Conservation (phyloP, 192 early-diverging fungal genomes). For the Phycomyces blakesleeanus region DNA sequence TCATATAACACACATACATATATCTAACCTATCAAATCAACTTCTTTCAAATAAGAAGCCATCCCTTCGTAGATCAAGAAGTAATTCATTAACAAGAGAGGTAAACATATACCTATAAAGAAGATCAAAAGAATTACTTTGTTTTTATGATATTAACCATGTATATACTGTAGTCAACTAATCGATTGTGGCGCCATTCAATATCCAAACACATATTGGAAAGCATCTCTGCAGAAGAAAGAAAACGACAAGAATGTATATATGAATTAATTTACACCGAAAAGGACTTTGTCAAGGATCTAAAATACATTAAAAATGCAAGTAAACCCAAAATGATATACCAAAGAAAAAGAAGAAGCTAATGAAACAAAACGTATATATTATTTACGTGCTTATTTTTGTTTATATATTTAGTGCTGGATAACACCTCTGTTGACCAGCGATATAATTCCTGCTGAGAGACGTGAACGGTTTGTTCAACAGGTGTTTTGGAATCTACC, state of each 20-base stretch:
- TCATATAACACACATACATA: background rate
- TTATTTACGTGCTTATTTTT: background rate
- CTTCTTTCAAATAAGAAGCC: constrained; percentile 1
- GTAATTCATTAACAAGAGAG: constrained; percentile 40
- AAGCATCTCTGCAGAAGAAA: constrained; percentile 68
- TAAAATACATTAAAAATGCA: constrained; percentile 76
- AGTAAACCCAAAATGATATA: no score
- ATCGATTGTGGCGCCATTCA: constrained; percentile 73
- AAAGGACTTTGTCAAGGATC: constrained; percentile 83
- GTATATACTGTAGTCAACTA: constrained; percentile 68
- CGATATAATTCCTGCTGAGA: constrained; percentile 62
- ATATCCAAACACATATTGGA: constrained; percentile 79
- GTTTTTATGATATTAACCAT: no score
- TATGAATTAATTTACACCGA: constrained; percentile 92
- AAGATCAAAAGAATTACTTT: background rate
- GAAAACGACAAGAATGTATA: constrained; percentile 89
- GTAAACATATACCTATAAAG: constrained; percentile 21
- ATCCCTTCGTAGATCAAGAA: constrained; percentile 6
- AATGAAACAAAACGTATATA: no score
- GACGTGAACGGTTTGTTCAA: constrained; percentile 71
- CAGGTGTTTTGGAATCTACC: constrained; percentile 76
- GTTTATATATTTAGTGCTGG: constrained; percentile 41
- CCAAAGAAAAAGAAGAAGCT: no score
- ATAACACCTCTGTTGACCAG: constrained; percentile 61
- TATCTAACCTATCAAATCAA: no score